These are phyloP conservation scores for Hemisphaericaspora lyxosophila DNA, from an alignment of 1,139 yeast species.

Conservation along the genomic window DNA sequence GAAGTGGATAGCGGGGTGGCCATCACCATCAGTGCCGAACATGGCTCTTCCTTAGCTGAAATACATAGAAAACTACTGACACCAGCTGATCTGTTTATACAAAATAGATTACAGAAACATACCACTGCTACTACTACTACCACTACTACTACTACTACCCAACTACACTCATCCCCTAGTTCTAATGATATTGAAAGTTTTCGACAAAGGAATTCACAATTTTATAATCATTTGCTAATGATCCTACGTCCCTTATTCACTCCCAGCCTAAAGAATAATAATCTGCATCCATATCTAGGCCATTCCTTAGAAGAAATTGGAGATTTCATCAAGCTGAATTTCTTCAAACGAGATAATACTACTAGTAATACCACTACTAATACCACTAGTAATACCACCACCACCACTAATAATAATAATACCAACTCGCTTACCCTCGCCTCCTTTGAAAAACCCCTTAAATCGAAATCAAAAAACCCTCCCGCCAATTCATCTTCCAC, in stretches of 20 bases:
- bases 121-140: constrained; percentile 1
- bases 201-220: constrained; percentile 2
- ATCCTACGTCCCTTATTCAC: constrained; percentile 18
- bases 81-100: constrained; percentile 44
- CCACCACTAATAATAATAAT: not conserved
- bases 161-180: not conserved
- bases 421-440: not conserved
- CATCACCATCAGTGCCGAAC: constrained; percentile 19
- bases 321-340: constrained; percentile 26
- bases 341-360: constrained; percentile 11
- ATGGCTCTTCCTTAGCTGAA: constrained; percentile 26
- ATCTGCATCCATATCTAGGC: constrained; percentile 23
- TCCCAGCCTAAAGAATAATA: constrained; percentile 6
- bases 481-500: constrained; percentile 1
- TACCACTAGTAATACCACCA: not conserved
- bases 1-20: constrained; percentile 15
- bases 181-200: not conserved
- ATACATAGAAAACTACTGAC: constrained; percentile 37
- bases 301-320: constrained; percentile 32
- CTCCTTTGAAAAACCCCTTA: constrained; percentile 4
- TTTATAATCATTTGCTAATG: constrained; percentile 3
- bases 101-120: constrained; percentile 21
- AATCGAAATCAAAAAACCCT: not conserved
- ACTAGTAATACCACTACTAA: not conserved
- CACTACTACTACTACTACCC: not conserved